Evolutionary conservation across 768 basidiomycete genomes (phyloP).

Genomic region (Phaeotremella fagi): DNA sequence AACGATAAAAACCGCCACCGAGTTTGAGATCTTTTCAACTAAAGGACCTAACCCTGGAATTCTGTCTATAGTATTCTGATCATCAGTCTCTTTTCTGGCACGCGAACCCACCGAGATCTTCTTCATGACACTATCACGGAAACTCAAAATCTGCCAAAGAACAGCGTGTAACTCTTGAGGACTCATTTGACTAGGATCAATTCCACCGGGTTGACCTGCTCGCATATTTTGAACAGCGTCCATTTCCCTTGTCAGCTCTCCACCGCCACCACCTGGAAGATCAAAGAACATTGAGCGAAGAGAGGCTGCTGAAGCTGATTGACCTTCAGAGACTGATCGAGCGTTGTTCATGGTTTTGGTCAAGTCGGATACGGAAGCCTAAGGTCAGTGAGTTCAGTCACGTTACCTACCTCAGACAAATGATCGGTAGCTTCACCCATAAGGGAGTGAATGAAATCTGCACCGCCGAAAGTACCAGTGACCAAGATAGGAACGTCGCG

Average conservation of each 20-base stretch:
- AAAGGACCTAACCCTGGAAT: slow-evolving; percentile 70
- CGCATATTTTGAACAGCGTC: slow-evolving; percentile 62
- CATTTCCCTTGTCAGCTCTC: slow-evolving; percentile 63
- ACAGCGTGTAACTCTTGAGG: slow-evolving; percentile 81
- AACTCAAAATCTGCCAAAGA: slow-evolving; percentile 78
- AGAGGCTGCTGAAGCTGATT: slow-evolving; percentile 22
- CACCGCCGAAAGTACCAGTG: slow-evolving; percentile 58
- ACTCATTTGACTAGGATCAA: slow-evolving; percentile 72
- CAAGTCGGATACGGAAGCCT: slow-evolving; percentile 79
- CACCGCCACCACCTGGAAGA: slow-evolving; percentile 50
- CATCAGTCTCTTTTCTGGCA: not conserved
- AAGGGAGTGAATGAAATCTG: slow-evolving; percentile 46
- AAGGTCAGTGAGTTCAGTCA: not conserved
- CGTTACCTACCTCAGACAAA: slow-evolving; percentile 48
- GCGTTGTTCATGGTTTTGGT: slow-evolving; percentile 72
- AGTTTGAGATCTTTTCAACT: slow-evolving; percentile 73
- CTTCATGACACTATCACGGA: slow-evolving; percentile 77
- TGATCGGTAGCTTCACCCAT: slow-evolving; percentile 56
- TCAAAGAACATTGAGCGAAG: slow-evolving; percentile 39
- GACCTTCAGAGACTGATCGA: slow-evolving; percentile 53
- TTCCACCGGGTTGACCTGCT: slow-evolving; percentile 59
- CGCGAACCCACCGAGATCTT: slow-evolving; percentile 54
- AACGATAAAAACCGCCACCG: slow-evolving; percentile 66
- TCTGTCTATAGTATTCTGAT: slow-evolving; percentile 56
- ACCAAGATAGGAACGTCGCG: slow-evolving; percentile 73